phyloP scores from a whole-genome alignment of 2,329 filamentous ascomycete genomes.

The Zarea fungicola region DNA sequence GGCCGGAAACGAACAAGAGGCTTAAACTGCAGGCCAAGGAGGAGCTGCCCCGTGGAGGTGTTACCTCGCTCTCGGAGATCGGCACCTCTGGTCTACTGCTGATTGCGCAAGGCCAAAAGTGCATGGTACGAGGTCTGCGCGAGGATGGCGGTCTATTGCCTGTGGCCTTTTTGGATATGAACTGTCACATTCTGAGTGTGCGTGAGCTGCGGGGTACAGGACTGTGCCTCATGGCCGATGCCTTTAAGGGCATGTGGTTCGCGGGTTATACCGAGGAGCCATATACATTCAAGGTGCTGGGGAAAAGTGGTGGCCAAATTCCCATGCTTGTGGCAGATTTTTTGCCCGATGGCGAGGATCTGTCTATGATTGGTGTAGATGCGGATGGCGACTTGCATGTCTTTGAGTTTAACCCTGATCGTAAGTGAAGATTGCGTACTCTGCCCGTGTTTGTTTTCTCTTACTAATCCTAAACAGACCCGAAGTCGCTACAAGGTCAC shows the following conservation, averaged over 20 bases:
- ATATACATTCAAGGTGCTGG: slow-evolving; percentile 89
- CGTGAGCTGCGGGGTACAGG: slow-evolving; percentile 81
- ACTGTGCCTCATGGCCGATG: slow-evolving; percentile 82
- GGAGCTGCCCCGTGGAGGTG: slow-evolving; percentile 83
- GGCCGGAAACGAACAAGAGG: slow-evolving; percentile 78
- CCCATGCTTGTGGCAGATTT: slow-evolving; percentile 82
- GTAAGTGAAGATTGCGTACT: too few species aligned
- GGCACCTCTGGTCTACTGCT: slow-evolving; percentile 85
- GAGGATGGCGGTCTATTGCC: slow-evolving; percentile 90
- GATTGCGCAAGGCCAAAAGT: slow-evolving; percentile 91
- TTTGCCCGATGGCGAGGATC: slow-evolving; percentile 74
- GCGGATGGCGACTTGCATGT: slow-evolving; percentile 82
- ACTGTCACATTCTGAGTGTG: slow-evolving; percentile 81
- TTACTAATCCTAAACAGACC: slow-evolving; percentile 51
- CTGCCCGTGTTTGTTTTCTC: background rate
- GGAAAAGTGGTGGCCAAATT: slow-evolving; percentile 74
- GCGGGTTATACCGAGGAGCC: slow-evolving; percentile 95
- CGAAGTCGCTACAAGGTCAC: slow-evolving; percentile 85
- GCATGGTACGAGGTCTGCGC: slow-evolving; percentile 92
- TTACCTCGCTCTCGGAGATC: slow-evolving; percentile 79
- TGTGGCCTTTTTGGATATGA: slow-evolving; percentile 97
- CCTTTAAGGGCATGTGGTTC: slow-evolving; percentile 92
- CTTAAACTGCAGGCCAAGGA: slow-evolving; percentile 85
- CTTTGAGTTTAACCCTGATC: slow-evolving; percentile 90
- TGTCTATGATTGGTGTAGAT: slow-evolving; percentile 80